phyloP scores from a whole-genome alignment of 2,329 filamentous ascomycete species.

The Pestalotiopsis sp. region DNA sequence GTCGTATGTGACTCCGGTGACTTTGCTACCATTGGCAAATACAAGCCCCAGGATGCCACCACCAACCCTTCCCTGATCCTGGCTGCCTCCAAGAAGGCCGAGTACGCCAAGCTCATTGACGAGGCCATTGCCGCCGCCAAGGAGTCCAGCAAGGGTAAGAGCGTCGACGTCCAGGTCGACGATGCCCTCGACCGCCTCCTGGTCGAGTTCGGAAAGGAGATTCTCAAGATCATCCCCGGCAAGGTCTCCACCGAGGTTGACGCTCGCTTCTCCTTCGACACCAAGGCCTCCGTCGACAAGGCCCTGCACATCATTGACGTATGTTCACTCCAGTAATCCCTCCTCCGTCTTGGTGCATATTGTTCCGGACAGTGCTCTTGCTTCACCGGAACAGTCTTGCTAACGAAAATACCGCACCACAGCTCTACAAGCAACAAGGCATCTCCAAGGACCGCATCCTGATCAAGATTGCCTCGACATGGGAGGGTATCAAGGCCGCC shows the following conservation, averaged over 20 bases:
- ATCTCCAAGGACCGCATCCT: constrained; percentile 92
- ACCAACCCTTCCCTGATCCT: constrained; percentile 99
- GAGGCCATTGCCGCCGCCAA: constrained; percentile 85
- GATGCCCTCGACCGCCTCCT: constrained; percentile 89
- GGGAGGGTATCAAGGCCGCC: constrained; percentile 99
- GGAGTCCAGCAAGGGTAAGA: constrained; percentile 65
- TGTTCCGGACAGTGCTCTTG: too few relatives aligned
- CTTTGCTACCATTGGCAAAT: constrained; percentile 93
- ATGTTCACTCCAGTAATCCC: constrained; percentile 37
- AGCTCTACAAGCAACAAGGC: constrained; percentile 94
- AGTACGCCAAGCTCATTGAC: constrained; percentile 93
- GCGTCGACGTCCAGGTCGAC: constrained; percentile 82
- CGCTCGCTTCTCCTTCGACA: constrained; percentile 93
- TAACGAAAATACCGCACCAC: constrained; percentile 19
- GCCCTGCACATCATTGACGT: constrained; percentile 96
- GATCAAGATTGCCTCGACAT: constrained; percentile 99
- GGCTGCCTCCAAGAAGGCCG: constrained; percentile 95
- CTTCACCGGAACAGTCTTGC: background rate
- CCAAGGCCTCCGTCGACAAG: constrained; percentile 89
- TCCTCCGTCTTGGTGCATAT: background rate
- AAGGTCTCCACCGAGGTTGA: constrained; percentile 99
- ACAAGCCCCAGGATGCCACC: constrained; percentile 99
- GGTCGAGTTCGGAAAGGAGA: constrained; percentile 97
- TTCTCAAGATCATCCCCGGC: constrained; percentile 93
- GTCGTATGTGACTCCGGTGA: constrained; percentile 97